Percentiles rank a stretch among this genome's conserved stretches.
phyloP scores from a whole-genome alignment of 768 basidiomycete genomes.

The Leccinum uliginosum region DNA sequence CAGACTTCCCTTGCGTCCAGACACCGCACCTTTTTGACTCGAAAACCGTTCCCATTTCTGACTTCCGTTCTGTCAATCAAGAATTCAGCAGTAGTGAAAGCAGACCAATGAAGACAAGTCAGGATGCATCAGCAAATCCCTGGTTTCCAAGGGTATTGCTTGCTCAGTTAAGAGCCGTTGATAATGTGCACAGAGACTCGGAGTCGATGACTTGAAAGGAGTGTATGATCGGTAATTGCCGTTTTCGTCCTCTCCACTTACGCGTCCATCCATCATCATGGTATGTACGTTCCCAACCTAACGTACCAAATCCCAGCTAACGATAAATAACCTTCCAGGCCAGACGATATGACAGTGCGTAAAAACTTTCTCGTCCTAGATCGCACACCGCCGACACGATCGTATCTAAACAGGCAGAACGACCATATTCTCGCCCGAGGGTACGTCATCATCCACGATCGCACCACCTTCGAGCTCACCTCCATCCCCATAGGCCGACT shows the following conservation, averaged over 20 bases:
- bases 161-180: too few species aligned
- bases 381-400: conserved; percentile 18
- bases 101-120: too few species aligned
- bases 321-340: conserved; percentile 41
- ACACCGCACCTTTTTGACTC: too few species aligned
- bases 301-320: not conserved
- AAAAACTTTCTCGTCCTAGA: not conserved
- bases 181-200: too few species aligned
- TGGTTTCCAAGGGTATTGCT: too few species aligned
- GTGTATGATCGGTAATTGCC: not conserved
- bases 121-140: too few species aligned
- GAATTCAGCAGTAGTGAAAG: too few species aligned
- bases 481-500: conserved; percentile 67
- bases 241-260: conserved; percentile 26
- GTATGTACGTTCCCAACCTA: conserved; percentile 28
- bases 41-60: too few species aligned
- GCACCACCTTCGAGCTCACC: conserved; percentile 7
- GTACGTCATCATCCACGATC: conserved; percentile 37
- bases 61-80: too few species aligned
- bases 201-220: too few species aligned
- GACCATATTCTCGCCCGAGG: conserved; percentile 99
- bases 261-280: conserved; percentile 31
- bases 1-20: too few species aligned
- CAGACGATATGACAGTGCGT: conserved; percentile 92
- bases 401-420: conserved; percentile 69